These are phyloP conservation scores for Mycena polygramma DNA, from an alignment of 768 basidiomycete genomes.

Conservation along the genomic window DNA sequence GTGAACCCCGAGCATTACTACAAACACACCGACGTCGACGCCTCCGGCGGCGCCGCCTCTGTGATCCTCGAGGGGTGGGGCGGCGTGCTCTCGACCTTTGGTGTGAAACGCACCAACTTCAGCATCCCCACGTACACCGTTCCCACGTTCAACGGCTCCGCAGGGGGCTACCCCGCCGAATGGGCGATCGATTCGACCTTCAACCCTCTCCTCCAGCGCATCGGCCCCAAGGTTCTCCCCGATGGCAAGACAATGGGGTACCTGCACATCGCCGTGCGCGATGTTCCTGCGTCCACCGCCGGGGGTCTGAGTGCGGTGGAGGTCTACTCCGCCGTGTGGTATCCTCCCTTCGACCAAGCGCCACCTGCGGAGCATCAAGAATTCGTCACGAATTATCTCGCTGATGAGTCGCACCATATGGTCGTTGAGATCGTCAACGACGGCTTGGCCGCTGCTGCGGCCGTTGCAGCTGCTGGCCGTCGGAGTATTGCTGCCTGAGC, in stretches of 20 bases:
- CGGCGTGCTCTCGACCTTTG: background rate
- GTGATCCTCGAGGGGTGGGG: constrained; percentile 1
- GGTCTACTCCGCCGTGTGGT: constrained; percentile 1
- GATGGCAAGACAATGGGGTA: background rate
- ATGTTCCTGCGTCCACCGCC: background rate
- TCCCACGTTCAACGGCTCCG: background rate
- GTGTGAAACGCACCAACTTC: background rate
- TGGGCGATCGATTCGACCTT: constrained; percentile 2
- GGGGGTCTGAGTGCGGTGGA: background rate
- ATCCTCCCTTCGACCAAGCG: background rate
- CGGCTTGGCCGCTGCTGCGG: constrained; percentile 1
- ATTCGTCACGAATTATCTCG: background rate
- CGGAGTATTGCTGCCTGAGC: background rate
- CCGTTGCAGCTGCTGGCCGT: background rate
- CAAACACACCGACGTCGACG: background rate
- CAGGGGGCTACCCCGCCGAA: background rate
- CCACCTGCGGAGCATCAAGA: background rate
- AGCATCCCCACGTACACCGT: background rate
- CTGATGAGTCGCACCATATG: constrained; percentile 1
- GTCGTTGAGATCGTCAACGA: constrained; percentile 4
- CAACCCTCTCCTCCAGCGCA: constrained; percentile 1
- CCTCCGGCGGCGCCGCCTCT: background rate
- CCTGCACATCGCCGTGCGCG: constrained; percentile 3
- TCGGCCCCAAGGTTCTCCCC: background rate
- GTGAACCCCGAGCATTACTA: constrained; percentile 3